Evolutionary conservation across 352 stramenopile species (phyloP).

Genomic region (Globisporangium splendens): DNA sequence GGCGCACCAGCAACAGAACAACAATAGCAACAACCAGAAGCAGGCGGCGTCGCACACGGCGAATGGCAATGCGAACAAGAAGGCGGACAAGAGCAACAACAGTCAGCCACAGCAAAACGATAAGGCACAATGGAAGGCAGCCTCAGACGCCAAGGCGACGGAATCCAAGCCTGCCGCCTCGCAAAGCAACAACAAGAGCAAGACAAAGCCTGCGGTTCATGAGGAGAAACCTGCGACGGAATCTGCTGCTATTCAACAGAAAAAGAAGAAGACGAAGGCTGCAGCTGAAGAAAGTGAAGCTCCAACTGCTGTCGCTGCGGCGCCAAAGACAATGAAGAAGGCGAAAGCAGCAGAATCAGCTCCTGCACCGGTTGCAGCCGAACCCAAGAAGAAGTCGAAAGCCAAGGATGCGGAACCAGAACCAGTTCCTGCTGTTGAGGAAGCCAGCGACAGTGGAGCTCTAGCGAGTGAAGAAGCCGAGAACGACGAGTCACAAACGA

Average conservation of each 20-base stretch:
- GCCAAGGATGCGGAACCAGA: slow-evolving; percentile 1
- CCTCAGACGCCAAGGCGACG: background rate
- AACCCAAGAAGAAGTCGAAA: slow-evolving; percentile 7
- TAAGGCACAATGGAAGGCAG: background rate
- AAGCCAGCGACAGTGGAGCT: slow-evolving; percentile 1
- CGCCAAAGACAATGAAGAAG: slow-evolving; percentile 11
- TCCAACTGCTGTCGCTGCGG: background rate
- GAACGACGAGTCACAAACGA: background rate
- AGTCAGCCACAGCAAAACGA: slow-evolving; percentile 13
- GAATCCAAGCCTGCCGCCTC: background rate
- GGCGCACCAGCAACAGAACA: background rate
- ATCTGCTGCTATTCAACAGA: slow-evolving; percentile 10
- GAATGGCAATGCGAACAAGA: slow-evolving; percentile 7
- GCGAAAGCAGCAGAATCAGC: slow-evolving; percentile 10
- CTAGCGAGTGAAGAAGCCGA: background rate
- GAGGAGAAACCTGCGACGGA: background rate
- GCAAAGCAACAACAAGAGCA: slow-evolving; percentile 3
- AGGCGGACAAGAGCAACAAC: slow-evolving; percentile 11
- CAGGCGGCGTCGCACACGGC: background rate
- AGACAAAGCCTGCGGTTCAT: background rate
- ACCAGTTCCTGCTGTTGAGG: slow-evolving; percentile 1
- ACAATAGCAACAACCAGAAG: background rate
- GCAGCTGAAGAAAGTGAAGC: slow-evolving; percentile 14
- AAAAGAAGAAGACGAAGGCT: slow-evolving; percentile 22
- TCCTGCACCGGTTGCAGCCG: slow-evolving; percentile 4